These are phyloP conservation scores for Actinomortierella wolfii DNA, from an alignment of 371 early-diverging fungal genomes.

Conservation along the genomic window DNA sequence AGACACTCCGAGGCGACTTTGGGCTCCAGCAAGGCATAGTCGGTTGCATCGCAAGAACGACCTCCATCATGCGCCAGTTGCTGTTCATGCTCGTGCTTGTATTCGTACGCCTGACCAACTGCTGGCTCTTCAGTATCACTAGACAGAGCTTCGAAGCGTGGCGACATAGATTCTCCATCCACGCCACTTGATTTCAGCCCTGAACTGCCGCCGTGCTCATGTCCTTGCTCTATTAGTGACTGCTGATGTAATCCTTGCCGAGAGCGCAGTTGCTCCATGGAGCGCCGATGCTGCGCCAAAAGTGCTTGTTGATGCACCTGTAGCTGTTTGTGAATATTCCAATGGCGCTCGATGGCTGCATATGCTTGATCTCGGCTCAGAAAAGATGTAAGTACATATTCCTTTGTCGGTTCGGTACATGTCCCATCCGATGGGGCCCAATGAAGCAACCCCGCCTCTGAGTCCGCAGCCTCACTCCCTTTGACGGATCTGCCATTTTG, in stretches of 20 bases:
- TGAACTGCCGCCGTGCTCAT: too few relatives aligned
- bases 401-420: constrained; percentile 6
- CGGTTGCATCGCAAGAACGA: too few relatives aligned
- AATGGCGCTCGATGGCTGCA: constrained; percentile 30
- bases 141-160: too few relatives aligned
- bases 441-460: background rate
- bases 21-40: background rate
- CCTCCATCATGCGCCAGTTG: too few relatives aligned
- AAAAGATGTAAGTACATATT: constrained; percentile 43
- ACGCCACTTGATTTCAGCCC: constrained; percentile 1
- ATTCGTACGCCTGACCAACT: too few relatives aligned
- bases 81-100: too few relatives aligned
- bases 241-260: too few relatives aligned
- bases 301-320: too few relatives aligned
- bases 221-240: too few relatives aligned
- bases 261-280: too few relatives aligned
- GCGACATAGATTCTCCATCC: background rate
- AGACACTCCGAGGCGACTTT: background rate
- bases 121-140: too few relatives aligned
- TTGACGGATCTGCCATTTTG: constrained; percentile 22
- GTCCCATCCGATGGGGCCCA: background rate
- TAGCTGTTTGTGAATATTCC: constrained; percentile 13
- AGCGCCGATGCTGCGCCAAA: too few relatives aligned
- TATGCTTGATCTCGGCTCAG: constrained; percentile 40
- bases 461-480: background rate